Conservation (phyloP, 2,329 filamentous ascomycete genomes). For the Canariomyces notabilis region DNA sequence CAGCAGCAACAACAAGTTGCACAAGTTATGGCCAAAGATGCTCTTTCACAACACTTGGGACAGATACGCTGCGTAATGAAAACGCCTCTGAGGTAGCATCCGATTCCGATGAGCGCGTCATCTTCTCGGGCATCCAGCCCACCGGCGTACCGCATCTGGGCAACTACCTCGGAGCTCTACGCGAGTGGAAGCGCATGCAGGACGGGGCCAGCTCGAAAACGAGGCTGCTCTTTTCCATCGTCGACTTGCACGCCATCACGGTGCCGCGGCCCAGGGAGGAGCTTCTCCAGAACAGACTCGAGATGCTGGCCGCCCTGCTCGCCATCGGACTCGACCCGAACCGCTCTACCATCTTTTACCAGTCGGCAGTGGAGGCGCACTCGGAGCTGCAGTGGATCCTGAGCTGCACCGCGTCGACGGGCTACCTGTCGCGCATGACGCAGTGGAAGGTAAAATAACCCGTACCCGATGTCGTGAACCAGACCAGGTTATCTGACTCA, state of each 20-base stretch:
- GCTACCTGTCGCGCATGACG: slow-evolving; percentile 96
- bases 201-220: slow-evolving; percentile 51
- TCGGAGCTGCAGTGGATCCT: slow-evolving; percentile 96
- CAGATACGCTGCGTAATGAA: not conserved
- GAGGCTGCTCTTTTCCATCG: slow-evolving; percentile 76
- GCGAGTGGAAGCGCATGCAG: slow-evolving; percentile 81
- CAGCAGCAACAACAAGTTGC: not conserved
- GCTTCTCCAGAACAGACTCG: slow-evolving; percentile 61
- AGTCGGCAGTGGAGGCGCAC: slow-evolving; percentile 73
- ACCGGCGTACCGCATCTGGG: slow-evolving; percentile 91
- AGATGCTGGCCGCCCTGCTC: slow-evolving; percentile 74
- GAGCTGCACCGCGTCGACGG: slow-evolving; percentile 84
- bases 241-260: slow-evolving; percentile 92
- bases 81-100: not conserved
- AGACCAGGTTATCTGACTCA: not conserved
- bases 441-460: slow-evolving; percentile 77
- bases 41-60: not conserved
- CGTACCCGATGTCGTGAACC: not conserved
- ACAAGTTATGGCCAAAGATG: not conserved
- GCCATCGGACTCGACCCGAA: slow-evolving; percentile 78
- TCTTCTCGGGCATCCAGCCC: slow-evolving; percentile 97
- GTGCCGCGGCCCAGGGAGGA: slow-evolving; percentile 59
- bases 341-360: slow-evolving; percentile 75
- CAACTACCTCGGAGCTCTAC: slow-evolving; percentile 88
- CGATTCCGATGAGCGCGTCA: slow-evolving; percentile 35